Evolutionary conservation across 176 grass and related monocot species (phyloP).

Genomic region (Paspalum notatum): DNA sequence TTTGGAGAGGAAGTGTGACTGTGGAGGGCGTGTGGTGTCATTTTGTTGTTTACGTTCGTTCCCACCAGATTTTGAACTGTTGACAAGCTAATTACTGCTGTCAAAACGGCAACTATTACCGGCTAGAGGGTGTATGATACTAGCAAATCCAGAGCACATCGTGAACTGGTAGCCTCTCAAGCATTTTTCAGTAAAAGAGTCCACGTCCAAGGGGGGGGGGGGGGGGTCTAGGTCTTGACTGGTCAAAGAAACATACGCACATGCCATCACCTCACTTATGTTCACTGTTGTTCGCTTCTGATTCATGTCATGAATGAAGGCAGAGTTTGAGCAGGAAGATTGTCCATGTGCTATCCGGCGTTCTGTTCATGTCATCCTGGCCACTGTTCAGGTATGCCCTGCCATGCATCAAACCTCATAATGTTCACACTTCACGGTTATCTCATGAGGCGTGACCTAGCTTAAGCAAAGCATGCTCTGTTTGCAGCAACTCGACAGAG

Average conservation of each 20-base stretch:
- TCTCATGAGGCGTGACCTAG: not conserved
- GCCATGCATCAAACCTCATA: not conserved
- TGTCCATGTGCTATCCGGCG: conserved; percentile 82
- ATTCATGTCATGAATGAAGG: conserved; percentile 15
- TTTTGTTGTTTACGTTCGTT: not conserved
- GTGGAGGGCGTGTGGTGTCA: not conserved
- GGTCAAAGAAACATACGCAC: not conserved
- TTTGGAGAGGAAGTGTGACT: not conserved
- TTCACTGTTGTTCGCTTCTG: conserved; percentile 21
- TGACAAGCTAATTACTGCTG: too few relatives aligned
- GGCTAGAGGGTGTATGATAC: not conserved
- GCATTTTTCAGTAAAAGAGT: not conserved
- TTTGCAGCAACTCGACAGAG: conserved; percentile 54
- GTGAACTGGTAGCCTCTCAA: not conserved
- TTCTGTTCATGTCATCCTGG: conserved; percentile 93
- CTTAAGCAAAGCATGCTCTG: not conserved
- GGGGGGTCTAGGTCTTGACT: not conserved
- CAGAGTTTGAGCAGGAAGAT: conserved; percentile 94
- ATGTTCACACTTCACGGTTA: not conserved
- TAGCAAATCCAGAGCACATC: too few relatives aligned
- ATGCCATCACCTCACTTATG: not conserved
- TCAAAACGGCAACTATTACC: too few relatives aligned
- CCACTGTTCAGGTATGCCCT: conserved; percentile 75
- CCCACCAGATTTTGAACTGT: too few relatives aligned
- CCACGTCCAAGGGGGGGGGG: too few relatives aligned